Evolutionary conservation across 176 grass and related monocot species (phyloP), one percentile per base, ranked within the genome.

Genomic region (Oryza longistaminata): DNA sequence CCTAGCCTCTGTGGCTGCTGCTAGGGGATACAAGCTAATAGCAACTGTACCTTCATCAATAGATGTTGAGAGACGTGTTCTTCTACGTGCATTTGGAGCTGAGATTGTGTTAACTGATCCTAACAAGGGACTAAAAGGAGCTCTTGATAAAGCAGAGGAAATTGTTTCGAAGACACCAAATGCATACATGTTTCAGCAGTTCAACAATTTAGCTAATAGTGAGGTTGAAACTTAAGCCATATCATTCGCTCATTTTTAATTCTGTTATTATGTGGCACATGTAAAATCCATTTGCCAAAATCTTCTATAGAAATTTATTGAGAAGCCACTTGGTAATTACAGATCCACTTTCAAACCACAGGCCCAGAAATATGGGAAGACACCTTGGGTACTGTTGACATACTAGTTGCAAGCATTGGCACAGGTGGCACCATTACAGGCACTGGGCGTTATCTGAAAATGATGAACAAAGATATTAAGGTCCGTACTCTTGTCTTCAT

Each of bases 331-430:
- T 91, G 33, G 66, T 97, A 93, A 90, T 95, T 90, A 93, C 93
- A 98, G 96, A 89, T 94, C 84, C 96, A 98, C 90, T 98, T 95
- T 91, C 80, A 98, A 95, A 95, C 91, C 81, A 98, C 96, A 92
- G 93, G 96, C 91, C 93, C 91, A 85, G 96, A 98, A 93, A 98
- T 96, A 92, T 98, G 96, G 93, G 88, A 95, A 26, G 93, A 95
- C 77, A 98, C 96, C 19, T 81, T 93, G 90, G 93, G 91, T 81
- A 71, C 81, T 83, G 93, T 98, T 75, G 96, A 98, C 62, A 95
- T 98, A 82, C 91, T 98, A 81, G 83, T 98, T 81, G 93, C 93
- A 73, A 98, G 93, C 91, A 94, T 98, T 72, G 96, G 96, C 44
- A 98, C 96, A 77, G 96, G 96, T 0, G 96, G 91, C 10, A 98